Base-by-base conservation (phyloP, 176 grass and related monocot species). In the Poa annua region DNA sequence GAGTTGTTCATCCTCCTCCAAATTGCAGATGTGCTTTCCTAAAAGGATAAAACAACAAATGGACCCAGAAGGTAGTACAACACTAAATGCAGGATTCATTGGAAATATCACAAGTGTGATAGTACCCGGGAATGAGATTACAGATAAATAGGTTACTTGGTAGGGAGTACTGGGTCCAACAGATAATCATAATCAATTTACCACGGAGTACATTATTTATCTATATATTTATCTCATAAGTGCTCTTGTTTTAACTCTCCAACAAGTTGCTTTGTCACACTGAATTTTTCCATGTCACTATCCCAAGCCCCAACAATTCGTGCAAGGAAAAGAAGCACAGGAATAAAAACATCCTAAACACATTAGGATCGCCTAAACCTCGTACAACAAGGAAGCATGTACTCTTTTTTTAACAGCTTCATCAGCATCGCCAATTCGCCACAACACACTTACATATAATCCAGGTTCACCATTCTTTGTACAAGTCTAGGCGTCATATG, bases 1-100 rank as follows among this genome's bases (percentile, higher is more conserved):
- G 65, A 98, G 92, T 83, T 87, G 96, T 57, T 95, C 96, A 88
- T 95, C 96, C 67, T 95, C 92, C 60, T 95, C 91, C 48, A 95
- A 95, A 88, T 85, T 89, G 93, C 42, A 83, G 44, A 54, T 48
- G 45, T 91, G 69, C 80, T 91, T 89, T 67, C 84, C 92, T 95
- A 79, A 54, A 75, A 75, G 55, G 42, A 3, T 29, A 42, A 83
- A 74, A 75, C 86, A 66, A 73, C 45, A 75, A 82, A 83, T 51
- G 15, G 54, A 73, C 19, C 26, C 50, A 81, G 44, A 62, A 72
- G 77, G 34, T 51, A 62, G 65, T 38, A 54, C 9, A 38, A 68
- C 50, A 57, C 81, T 53, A 81, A 72, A 65, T 25, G 32, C 79
- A 76, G 24, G 11, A 65, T 64, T 77, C 12, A 67, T 78, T 42